Base-by-base conservation (phyloP, 1,139 yeast genomes). In the Pichia sp. region DNA sequence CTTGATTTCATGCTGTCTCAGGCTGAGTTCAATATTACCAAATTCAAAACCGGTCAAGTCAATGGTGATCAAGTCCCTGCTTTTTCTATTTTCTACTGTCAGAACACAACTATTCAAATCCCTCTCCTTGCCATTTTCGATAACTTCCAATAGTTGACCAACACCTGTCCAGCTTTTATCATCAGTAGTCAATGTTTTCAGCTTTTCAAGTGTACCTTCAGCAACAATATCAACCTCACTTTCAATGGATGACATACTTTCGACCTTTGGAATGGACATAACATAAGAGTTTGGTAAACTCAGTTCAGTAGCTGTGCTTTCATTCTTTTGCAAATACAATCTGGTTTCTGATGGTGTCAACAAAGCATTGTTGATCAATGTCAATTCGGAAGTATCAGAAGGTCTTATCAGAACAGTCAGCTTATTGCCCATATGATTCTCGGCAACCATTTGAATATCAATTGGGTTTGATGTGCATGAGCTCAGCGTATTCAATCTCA, bases 361-460 rank as follows among this genome's bases (percentile, higher is more conserved):
- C n/a, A 44, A 28, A 6, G 39, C 44, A 29, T 35, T 40, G 15
- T 41, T 33, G 19, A 44, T 28, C 3, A 30, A 9, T 5, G 27
- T 31, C 34, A 36, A 37, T 16, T 27, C 34, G 14, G 18, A 16
- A 10, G 26, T 31, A 29, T 32, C 27, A 9, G 27, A 21, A 6
- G 51, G 37, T 19, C 44, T 40, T 12, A 55, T 29, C 17, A 48
- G 34, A 18, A 48, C 20, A 9, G 39, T 40, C 8, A 46, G 27
- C 8, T 37, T 30, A 6, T 37, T 23, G 30, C 59, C 50, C 5
- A 49, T 46, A 23, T 48, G 45, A 21, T 45, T 41, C 22, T 42
- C 47, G 10, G 53, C 40, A 18, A 36, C 46, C 5, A 55, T 18
- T 16, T 56, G 59, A 13, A 56, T 30, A 30, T 52, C 60, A 17